phyloP scores from a whole-genome alignment of 2,329 filamentous ascomycete genomes.

The Hypoxylon sp. region DNA sequence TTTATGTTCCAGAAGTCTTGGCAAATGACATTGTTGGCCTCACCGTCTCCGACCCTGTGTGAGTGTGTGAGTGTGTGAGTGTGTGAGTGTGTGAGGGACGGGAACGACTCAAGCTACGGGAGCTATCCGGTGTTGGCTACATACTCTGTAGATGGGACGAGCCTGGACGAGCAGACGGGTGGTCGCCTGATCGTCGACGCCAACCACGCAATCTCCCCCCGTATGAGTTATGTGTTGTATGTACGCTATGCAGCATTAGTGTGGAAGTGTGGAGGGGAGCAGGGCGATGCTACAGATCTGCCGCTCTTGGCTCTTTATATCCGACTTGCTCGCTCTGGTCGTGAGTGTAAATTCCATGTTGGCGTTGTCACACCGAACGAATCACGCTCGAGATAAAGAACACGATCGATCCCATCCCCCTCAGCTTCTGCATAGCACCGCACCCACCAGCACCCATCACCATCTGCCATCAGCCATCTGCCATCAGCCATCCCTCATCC shows the following conservation, averaged over 20 bases:
- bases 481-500: no score
- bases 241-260: background rate
- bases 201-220: slow-evolving; percentile 23
- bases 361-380: slow-evolving; percentile 28
- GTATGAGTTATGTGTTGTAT: background rate
- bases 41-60: slow-evolving; percentile 9
- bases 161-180: slow-evolving; percentile 9
- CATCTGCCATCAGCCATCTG: slow-evolving; percentile 6
- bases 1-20: slow-evolving; percentile 24
- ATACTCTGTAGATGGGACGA: slow-evolving; percentile 1
- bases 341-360: slow-evolving; percentile 12
- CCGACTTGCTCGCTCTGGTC: slow-evolving; percentile 25
- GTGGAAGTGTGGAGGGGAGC: slow-evolving; percentile 8
- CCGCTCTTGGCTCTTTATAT: slow-evolving; percentile 38
- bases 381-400: slow-evolving; percentile 33
- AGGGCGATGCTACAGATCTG: slow-evolving; percentile 35
- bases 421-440: slow-evolving; percentile 27
- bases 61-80: no score
- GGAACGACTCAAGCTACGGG: background rate
- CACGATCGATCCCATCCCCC: slow-evolving; percentile 30
- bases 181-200: slow-evolving; percentile 30
- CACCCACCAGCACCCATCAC: slow-evolving; percentile 10
- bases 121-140: background rate
- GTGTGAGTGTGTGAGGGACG: no score
- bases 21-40: slow-evolving; percentile 9